Percentiles rank a stretch among this genome's conserved stretches.
phyloP scores from a whole-genome alignment of 2,329 filamentous ascomycete genomes.

The Fusarium miscanthi region DNA sequence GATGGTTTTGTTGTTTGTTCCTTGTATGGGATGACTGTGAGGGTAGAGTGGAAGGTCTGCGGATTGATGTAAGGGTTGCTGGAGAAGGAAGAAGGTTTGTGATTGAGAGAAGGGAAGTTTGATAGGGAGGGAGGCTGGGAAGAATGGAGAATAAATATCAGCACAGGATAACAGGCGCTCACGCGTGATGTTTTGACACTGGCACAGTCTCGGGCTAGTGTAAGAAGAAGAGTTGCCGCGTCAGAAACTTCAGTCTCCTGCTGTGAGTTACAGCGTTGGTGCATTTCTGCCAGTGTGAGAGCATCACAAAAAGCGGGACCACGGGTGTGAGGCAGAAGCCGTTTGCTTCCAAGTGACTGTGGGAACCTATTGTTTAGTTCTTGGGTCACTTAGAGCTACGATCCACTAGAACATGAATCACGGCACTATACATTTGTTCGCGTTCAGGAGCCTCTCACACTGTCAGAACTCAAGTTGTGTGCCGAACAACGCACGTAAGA shows the following conservation, averaged over 20 bases:
- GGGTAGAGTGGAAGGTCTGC: rapidly evolving
- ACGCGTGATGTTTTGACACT: background rate
- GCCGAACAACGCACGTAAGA: background rate
- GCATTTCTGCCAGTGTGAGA: background rate
- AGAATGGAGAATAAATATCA: rapidly evolving
- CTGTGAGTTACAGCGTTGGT: background rate
- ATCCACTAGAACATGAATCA: background rate
- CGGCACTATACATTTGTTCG: background rate
- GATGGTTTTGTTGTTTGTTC: background rate
- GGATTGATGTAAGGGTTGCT: too few relatives aligned
- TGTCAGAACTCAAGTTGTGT: too few relatives aligned
- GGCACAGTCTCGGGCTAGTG: background rate
- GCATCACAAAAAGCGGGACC: background rate
- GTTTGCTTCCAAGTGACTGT: background rate
- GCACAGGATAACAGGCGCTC: background rate
- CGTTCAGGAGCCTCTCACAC: background rate
- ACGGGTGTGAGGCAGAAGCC: background rate
- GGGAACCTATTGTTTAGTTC: background rate
- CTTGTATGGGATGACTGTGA: rapidly evolving
- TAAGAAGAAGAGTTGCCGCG: too few relatives aligned
- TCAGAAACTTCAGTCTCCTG: background rate
- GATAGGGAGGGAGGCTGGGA: background rate
- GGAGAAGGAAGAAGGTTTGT: too few relatives aligned
- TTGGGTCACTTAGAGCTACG: background rate
- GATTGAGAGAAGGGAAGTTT: background rate